A percentile compares a stretch with the other conserved stretches of the same genome.
Conservation (phyloP, 2,329 filamentous ascomycete genomes). For the Aspergillus pseudonomiae region DNA sequence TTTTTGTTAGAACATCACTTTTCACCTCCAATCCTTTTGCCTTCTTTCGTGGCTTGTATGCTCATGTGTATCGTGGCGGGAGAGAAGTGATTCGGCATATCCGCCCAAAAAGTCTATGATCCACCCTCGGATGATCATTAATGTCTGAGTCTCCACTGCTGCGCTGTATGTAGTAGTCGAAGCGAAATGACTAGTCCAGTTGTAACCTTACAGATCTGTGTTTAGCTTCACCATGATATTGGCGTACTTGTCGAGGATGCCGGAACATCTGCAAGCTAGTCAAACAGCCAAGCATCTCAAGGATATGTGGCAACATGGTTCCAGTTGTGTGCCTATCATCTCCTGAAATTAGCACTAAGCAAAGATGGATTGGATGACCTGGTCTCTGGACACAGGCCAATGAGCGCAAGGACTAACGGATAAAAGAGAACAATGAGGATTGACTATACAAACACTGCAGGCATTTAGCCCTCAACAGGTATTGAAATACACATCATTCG, state of each 20-base stretch:
- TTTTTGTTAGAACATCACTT: neutral
- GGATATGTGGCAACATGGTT: neutral
- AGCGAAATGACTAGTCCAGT: neutral
- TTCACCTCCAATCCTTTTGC: neutral
- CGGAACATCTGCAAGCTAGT: neutral
- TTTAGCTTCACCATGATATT: neutral
- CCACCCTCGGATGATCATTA: neutral
- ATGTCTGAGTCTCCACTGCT: neutral
- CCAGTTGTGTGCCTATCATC: neutral
- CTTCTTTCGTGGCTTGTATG: neutral
- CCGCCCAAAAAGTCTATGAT: neutral
- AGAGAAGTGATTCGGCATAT: neutral
- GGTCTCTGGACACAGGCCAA: neutral
- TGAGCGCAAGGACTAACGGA: too few species aligned
- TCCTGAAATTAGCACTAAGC: neutral
- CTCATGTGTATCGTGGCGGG: neutral
- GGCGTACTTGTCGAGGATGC: neutral
- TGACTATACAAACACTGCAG: too few species aligned
- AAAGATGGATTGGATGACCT: neutral
- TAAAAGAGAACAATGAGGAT: too few species aligned
- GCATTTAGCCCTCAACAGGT: too few species aligned
- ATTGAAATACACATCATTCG: too few species aligned
- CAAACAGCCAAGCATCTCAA: neutral
- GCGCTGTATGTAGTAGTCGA: too few species aligned
- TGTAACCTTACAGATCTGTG: neutral